A percentile compares a stretch with the other conserved stretches of the same genome.
Evolutionary conservation across 257 asterid genomes (phyloP).

Genomic region (Thymus mandschuricus): DNA sequence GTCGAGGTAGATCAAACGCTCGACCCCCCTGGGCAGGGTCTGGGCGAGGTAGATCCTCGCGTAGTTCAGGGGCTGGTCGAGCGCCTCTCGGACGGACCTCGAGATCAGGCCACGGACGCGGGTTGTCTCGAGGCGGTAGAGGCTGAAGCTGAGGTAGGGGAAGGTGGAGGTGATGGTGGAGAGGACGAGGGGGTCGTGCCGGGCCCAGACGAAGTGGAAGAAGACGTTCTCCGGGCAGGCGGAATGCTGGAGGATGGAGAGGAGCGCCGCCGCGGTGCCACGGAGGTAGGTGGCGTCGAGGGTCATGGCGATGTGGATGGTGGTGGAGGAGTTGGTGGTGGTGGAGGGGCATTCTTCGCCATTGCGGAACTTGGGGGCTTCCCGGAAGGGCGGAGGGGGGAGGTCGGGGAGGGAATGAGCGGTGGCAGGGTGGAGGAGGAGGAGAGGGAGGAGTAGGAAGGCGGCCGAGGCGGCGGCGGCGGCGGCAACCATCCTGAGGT

Average conservation of each 20-base stretch:
- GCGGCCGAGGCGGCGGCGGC: not conserved
- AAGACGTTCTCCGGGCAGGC: conserved; percentile 48
- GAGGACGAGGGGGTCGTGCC: conserved; percentile 41
- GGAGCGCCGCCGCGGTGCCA: conserved; percentile 50
- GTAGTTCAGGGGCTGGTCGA: conserved; percentile 74
- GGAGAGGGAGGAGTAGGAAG: conserved; percentile 18
- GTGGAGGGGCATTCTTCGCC: not conserved
- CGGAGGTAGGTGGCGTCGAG: conserved; percentile 45
- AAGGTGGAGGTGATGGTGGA: conserved; percentile 43
- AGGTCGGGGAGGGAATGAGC: not conserved
- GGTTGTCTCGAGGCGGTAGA: conserved; percentile 41
- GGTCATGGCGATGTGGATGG: conserved; percentile 40
- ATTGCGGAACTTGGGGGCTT: not conserved
- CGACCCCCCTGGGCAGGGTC: conserved; percentile 47
- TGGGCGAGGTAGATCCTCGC: conserved; percentile 63
- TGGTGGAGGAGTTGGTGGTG: not conserved
- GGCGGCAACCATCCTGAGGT: not conserved
- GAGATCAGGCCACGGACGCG: conserved; percentile 59
- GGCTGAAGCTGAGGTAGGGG: conserved; percentile 47
- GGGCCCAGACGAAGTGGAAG: conserved; percentile 43
- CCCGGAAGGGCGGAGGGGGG: not conserved
- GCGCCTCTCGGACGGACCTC: conserved; percentile 65
- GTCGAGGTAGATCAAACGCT: conserved; percentile 63
- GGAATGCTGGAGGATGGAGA: conserved; percentile 49
- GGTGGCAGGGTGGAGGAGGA: not conserved